A percentile compares a stretch with the other conserved stretches of the same genome.
Conservation (phyloP, 1,284 basidiomycete species). For the Sphagnurus paluster region DNA sequence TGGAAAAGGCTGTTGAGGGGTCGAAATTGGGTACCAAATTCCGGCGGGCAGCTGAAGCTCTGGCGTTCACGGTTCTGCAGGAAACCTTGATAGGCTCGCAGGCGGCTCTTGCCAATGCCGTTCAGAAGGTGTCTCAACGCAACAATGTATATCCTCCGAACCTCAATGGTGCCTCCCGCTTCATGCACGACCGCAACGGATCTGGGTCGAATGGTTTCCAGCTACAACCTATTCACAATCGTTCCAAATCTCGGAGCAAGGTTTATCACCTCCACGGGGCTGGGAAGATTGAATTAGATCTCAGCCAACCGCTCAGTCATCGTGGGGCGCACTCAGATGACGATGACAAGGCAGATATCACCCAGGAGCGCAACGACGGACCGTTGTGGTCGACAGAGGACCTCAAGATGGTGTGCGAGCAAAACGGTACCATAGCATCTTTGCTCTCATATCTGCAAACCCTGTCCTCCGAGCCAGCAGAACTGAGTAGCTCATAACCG, state of each 20-base stretch:
- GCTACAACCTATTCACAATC: constrained; percentile 39
- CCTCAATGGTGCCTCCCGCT: constrained; percentile 25
- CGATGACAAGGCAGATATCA: constrained; percentile 35
- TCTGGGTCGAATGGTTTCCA: constrained; percentile 11
- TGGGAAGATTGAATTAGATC: constrained; percentile 60
- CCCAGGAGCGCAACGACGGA: constrained; percentile 37
- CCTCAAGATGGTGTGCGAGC: constrained; percentile 65
- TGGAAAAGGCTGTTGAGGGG: constrained; percentile 43
- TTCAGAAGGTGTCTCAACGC: constrained; percentile 29
- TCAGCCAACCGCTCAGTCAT: constrained; percentile 30
- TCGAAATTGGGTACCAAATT: constrained; percentile 44
- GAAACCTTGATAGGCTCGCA: constrained; percentile 69
- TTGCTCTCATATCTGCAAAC: constrained; percentile 58
- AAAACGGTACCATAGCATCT: constrained; percentile 67
- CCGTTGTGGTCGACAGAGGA: constrained; percentile 67
- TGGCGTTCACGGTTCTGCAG: constrained; percentile 81
- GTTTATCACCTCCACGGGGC: constrained; percentile 61
- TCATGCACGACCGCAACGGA: constrained; percentile 19
- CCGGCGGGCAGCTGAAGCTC: constrained; percentile 63
- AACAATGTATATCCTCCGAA: constrained; percentile 3
- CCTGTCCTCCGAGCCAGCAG: constrained; percentile 35
- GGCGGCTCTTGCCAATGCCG: constrained; percentile 19
- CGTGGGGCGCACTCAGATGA: constrained; percentile 31
- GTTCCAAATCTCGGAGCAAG: constrained; percentile 71
- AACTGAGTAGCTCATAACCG: constrained; percentile 13